Base-by-base conservation (phyloP, 176 grass and related monocot genomes). In the Avena sativa region DNA sequence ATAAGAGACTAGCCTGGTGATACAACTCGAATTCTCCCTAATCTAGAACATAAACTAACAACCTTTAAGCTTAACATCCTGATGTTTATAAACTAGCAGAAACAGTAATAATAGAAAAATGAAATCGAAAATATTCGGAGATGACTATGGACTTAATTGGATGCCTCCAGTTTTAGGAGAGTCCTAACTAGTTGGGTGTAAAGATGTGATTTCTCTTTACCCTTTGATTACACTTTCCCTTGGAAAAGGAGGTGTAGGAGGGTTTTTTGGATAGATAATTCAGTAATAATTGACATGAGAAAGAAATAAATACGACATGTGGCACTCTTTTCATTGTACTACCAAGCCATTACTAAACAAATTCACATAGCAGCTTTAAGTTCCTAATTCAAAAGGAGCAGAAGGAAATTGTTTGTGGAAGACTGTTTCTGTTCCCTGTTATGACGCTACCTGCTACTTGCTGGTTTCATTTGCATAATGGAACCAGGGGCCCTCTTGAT, bases 1-100 rank as follows among this genome's bases (percentile, higher is more conserved):
- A 76, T 77, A 85, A 84, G 2, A 44, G 19, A 56, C 15, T 43
- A 76, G 19, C 25, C 49, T 12, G 23, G 19, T 62, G 46, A 83
- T 78, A 69, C 51, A 62, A 79, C 56, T 40, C 19, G 21, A 9
- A 81, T 50, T 58, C 9, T 66, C 32, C 83, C 2, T 68, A 72
- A 74, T 57, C 11, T 11, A 83, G 58, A 90, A 55, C 30, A 83
- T 20, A 57, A 11, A 81, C 63, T 23, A 67, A 74, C 9, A 77
- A 53, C 19, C 28, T 78, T 46, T 78, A 67, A 55, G 34, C 49
- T 56, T 58, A 13, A 16, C 14, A 44, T 17, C 66, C 20, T 23
- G 62, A 69, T 58, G 73, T 85, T 85, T 49, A 44, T 85, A 64
- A 15, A 28, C 12, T 16, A 12, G 12, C 71, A 64, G 61, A 38